Base-by-base conservation (phyloP, 257 asterid genomes). In the Orobanche coerulescens region DNA sequence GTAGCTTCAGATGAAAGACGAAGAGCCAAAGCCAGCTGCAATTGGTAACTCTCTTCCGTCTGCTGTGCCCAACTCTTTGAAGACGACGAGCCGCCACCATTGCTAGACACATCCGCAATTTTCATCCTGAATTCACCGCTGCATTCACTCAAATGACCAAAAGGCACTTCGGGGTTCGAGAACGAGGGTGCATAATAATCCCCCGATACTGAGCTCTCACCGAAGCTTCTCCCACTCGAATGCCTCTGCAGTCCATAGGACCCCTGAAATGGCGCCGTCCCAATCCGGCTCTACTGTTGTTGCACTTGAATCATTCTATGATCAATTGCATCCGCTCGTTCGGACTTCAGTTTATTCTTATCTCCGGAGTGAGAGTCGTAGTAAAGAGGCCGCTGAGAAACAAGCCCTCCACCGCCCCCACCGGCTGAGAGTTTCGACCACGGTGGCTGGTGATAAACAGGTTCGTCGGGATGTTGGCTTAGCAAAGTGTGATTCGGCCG, bases 1-100 rank as follows among this genome's bases (percentile, higher is more conserved):
- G 92, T 73, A 44, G 97, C 97, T 71, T 89, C 96, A 3, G 90
- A 69, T 0, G 96, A 86, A n/a, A 93, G 81, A 52, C 97, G 86
- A 22, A 93, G 86, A 48, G 97, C 97, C 76, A 93, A 66, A 10
- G 96, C 94, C 79, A 89, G 71, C 82, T 89, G 99, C 82, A 93
- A 65, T 67, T 83, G 96, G 61, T 93, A 93, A 68, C 96, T 89
- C 86, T 93, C 97, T 79, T 86, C 99, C 69, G 95, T 93, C 83
- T 89, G 96, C 78, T 77, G 96, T 31, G 99, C 97, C 99, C 99
- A 93, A 76, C 97, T 93, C 83, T 84, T 89, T 1, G 80, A 73
- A 39, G 76, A 64, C 33, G 88, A 81, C 15, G 95, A 76, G 11
- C 80, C 85, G 4, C 79, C 82, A 2, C 73, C 74, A 11, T 75